Evolutionary conservation across 2,329 filamentous ascomycete genomes (phyloP), one percentile per base, ranked within the genome.

Genomic region (Colletotrichum sp.): DNA sequence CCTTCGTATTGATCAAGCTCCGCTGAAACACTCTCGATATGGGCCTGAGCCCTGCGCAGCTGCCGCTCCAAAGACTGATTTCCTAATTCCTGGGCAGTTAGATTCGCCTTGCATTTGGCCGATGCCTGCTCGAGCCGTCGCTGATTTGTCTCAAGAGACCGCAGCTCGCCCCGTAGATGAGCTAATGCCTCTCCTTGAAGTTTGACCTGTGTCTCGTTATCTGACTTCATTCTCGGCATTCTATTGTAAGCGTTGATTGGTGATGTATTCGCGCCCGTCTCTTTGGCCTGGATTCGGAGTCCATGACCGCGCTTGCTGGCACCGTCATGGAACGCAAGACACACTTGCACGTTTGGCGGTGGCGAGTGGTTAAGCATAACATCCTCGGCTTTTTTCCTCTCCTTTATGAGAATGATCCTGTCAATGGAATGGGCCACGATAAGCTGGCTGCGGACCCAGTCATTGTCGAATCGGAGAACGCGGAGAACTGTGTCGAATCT

Each of bases 381-480:
- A 6, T 88, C 85, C 59, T 93, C 88, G 2, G 93, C 97, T 72
- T 95, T 90, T 2, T 88, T 84, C 32, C 94, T 88, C 34, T 93
- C 88, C 71, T 92, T 88, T 70, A 98, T 92, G 1, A 99, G 88
- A 8, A 98, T 91, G 9, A 93, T 92, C 83, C 98, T 96, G 77
- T 99, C 97, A 68, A 98, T 95, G 8, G 87, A 86, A 79, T 95
- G 90, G 77, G 93, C 93, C 82, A 99, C 97, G 80, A 99, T 93
- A 63, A 99, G 87, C 75, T 96, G 93, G 76, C 95, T 94, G 66
- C 93, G 93, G 24, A 98, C 93, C 59, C 94, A 85, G 24, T 94
- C 91, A 79, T 96, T 92, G 76, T 97, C 95, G 77, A 99, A 94
- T 84, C 95, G 93, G 68, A 99, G 88, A 2, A 95, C 92, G 67